These are phyloP conservation scores for Coemansia sp. DNA, from an alignment of 192 early-diverging fungal genomes.

Conservation along the genomic window DNA sequence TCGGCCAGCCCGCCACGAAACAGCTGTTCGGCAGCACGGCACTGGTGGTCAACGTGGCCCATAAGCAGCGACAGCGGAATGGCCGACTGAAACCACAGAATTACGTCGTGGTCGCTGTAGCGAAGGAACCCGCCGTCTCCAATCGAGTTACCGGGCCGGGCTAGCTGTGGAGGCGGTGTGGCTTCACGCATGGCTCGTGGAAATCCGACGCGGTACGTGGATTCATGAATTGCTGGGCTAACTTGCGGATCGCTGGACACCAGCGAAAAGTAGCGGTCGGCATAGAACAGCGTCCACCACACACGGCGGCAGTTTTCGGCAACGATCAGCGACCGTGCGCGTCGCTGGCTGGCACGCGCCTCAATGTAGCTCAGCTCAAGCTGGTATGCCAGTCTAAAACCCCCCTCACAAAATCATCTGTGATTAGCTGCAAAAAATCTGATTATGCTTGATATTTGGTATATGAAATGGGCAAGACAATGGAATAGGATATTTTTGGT, in stretches of 20 bases:
- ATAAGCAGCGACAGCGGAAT: constrained; percentile 53
- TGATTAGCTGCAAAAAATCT: too few relatives aligned
- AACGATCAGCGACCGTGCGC: constrained; percentile 51
- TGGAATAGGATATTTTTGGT: too few relatives aligned
- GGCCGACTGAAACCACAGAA: constrained; percentile 53
- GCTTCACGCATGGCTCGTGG: constrained; percentile 53
- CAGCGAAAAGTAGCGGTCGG: constrained; percentile 51
- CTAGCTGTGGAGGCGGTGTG: constrained; percentile 33
- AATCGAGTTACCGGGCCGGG: neutral
- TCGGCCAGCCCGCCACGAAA: constrained; percentile 46
- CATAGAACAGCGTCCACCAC: constrained; percentile 54
- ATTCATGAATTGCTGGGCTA: constrained; percentile 45
- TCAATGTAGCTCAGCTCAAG: constrained; percentile 52
- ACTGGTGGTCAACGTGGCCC: constrained; percentile 49
- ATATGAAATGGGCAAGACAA: too few relatives aligned
- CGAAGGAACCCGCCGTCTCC: constrained; percentile 34
- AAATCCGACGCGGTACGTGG: constrained; percentile 48
- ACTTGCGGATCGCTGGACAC: constrained; percentile 47
- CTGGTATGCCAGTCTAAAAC: constrained; percentile 49
- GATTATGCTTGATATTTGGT: too few relatives aligned
- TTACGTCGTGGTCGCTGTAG: constrained; percentile 53
- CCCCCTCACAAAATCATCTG: too few relatives aligned
- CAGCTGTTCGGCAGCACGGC: constrained; percentile 47
- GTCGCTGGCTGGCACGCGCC: constrained; percentile 48
- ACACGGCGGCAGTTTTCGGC: constrained; percentile 55